A percentile compares a stretch with the other conserved stretches of the same genome.
phyloP scores from a whole-genome alignment of 805 yeast genomes.

The Yamadazyma kitorensis region DNA sequence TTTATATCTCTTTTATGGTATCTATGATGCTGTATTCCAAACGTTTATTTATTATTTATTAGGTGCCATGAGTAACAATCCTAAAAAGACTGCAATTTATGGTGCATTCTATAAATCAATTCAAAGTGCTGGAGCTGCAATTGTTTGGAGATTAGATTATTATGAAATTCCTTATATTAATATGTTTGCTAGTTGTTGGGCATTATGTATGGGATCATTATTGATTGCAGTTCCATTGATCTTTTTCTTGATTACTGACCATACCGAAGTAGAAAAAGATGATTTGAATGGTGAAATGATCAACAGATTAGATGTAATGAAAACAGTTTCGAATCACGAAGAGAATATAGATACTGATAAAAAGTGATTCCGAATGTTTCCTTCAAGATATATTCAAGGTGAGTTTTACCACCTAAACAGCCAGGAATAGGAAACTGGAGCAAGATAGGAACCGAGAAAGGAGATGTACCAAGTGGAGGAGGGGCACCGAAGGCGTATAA shows the following conservation, averaged over 20 bases:
- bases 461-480: no score
- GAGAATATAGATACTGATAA: no score
- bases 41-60: constrained; percentile 55
- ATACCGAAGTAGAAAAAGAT: constrained; percentile 36
- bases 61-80: constrained; percentile 57
- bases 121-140: constrained; percentile 62
- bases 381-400: no score
- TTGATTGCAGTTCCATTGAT: constrained; percentile 47
- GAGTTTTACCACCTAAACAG: no score
- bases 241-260: constrained; percentile 42
- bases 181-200: constrained; percentile 53
- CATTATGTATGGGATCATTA: constrained; percentile 44
- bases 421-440: no score
- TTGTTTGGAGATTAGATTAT: constrained; percentile 58
- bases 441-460: no score
- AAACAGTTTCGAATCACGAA: constrained; percentile 2
- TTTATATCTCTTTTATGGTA: constrained; percentile 60
- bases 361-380: no score
- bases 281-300: constrained; percentile 17
- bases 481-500: no score
- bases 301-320: constrained; percentile 2
- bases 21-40: constrained; percentile 59
- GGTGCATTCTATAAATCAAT: constrained; percentile 64
- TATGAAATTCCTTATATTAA: constrained; percentile 33
- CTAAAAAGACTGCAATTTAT: constrained; percentile 52